A percentile compares a stretch with the other conserved stretches of the same genome.
Conservation (phyloP, 1,139 yeast species). For the Magnusiomyces sp. region DNA sequence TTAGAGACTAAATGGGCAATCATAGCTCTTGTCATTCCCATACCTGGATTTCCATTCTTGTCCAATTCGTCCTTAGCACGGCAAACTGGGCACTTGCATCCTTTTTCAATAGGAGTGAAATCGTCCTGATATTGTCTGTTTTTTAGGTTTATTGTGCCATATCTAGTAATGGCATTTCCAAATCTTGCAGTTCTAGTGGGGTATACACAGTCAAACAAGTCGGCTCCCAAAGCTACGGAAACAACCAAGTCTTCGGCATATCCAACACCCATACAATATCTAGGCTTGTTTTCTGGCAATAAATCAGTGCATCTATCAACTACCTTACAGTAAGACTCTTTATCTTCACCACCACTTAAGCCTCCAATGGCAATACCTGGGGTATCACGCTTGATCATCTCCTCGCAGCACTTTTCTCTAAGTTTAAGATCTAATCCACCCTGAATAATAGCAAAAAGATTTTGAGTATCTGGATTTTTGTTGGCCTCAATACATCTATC, state of each 20-base stretch:
- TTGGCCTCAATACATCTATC: conserved; percentile 40
- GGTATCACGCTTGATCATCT: conserved; percentile 38
- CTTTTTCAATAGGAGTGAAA: conserved; percentile 33
- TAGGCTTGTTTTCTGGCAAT: conserved; percentile 36
- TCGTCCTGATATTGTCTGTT: conserved; percentile 32
- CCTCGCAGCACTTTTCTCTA: conserved; percentile 34
- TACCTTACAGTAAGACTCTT: conserved; percentile 34
- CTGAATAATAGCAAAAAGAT: conserved; percentile 38
- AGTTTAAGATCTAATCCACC: conserved; percentile 38
- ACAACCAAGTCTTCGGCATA: conserved; percentile 41
- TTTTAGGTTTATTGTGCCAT: conserved; percentile 33
- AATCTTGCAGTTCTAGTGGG: conserved; percentile 41
- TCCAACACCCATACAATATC: conserved; percentile 42
- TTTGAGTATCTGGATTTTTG: conserved; percentile 37
- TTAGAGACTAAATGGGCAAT: conserved; percentile 33
- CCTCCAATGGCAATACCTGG: conserved; percentile 44
- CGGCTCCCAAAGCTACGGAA: conserved; percentile 40
- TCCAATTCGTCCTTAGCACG: conserved; percentile 21
- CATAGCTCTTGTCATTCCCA: conserved; percentile 35
- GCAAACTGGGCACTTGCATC: conserved; percentile 38
- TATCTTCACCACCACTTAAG: conserved; percentile 40
- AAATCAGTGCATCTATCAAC: conserved; percentile 36
- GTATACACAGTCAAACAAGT: conserved; percentile 40
- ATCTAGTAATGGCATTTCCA: conserved; percentile 38
- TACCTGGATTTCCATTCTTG: conserved; percentile 22